Base-by-base conservation (phyloP, 176 grass and related monocot genomes). In the Canna indica region DNA sequence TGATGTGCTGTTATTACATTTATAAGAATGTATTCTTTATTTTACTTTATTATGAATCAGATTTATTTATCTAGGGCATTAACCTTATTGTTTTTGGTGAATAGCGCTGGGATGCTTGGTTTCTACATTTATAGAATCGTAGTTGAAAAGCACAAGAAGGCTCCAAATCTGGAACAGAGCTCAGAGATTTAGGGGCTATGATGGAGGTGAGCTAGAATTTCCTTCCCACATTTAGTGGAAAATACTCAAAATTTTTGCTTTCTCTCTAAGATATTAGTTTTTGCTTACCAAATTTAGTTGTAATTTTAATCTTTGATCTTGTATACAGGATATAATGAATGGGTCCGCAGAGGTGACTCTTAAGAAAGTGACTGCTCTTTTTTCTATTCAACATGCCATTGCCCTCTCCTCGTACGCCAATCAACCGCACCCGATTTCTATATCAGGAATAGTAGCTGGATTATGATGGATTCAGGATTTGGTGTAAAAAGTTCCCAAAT, bases 111-210 rank as follows among this genome's bases (percentile, higher is more conserved):
- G 39, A 85, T 86, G 33, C 15, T 80, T 59, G 56, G 32, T 77
- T 84, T 87, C 72, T 91, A 87, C 73, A 59, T 76, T 47, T 78
- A 82, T n/a, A 76, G 73, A 64, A 74, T 87, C 31, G 54, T 45
- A 18, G 73, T 75, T 28, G 56, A 79, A 62, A 44, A 7, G 1
- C 42, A 35, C 41, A 25, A 65, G 57, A 84, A 74, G 52, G 42
- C 39, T 71, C 26, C 61, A 59, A 77, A 53, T 56, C 59, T 45
- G 12, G 44, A 79, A 71, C 74, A 46, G 60, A 67, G 60, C 73
- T 61, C 77, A 47, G 68, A 33, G 18, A 87, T 81, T 48, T 86
- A 76, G 75, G 67, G 74, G 81, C 28, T 26, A 33, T 61, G 28
- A 16, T 62, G 27, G 14, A 62, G 15, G 59, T 32, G 4, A 18